A percentile compares a stretch with the other conserved stretches of the same genome.
These are phyloP conservation scores for Tylopilus felleus DNA, from an alignment of 768 basidiomycete species.

Conservation along the genomic window DNA sequence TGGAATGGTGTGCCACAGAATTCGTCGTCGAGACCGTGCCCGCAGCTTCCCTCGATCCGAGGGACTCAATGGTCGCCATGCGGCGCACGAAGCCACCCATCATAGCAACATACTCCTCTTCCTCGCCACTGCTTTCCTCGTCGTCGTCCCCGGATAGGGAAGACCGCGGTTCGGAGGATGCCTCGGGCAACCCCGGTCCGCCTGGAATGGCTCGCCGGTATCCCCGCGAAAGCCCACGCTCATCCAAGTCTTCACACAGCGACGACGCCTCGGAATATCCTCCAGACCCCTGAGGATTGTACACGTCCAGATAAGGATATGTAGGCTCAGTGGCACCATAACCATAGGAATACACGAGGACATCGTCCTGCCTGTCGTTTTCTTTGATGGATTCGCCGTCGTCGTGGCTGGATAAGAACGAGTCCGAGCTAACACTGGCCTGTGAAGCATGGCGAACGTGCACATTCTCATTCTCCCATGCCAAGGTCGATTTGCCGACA, in stretches of 20 bases:
- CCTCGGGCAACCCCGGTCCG: constrained; percentile 7
- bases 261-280: constrained; percentile 1
- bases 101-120: constrained; percentile 46
- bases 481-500: background rate
- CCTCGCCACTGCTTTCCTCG: constrained; percentile 17
- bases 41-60: constrained; percentile 59
- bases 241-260: constrained; percentile 4
- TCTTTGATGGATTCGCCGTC: constrained; percentile 15
- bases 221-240: background rate
- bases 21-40: constrained; percentile 30
- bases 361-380: constrained; percentile 1
- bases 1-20: constrained; percentile 24
- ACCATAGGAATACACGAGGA: constrained; percentile 23
- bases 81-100: constrained; percentile 64
- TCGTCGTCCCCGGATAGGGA: constrained; percentile 4
- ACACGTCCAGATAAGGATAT: constrained; percentile 33
- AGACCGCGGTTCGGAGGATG: constrained; percentile 14
- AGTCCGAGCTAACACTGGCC: background rate
- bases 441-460: constrained; percentile 6
- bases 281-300: constrained; percentile 20
- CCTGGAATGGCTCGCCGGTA: background rate
- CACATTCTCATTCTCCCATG: constrained; percentile 14
- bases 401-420: background rate
- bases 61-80: constrained; percentile 79
- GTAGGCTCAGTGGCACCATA: constrained; percentile 25